phyloP scores from a whole-genome alignment of 108 stramenopile genomes.

The Nitzschia inconspicua region DNA sequence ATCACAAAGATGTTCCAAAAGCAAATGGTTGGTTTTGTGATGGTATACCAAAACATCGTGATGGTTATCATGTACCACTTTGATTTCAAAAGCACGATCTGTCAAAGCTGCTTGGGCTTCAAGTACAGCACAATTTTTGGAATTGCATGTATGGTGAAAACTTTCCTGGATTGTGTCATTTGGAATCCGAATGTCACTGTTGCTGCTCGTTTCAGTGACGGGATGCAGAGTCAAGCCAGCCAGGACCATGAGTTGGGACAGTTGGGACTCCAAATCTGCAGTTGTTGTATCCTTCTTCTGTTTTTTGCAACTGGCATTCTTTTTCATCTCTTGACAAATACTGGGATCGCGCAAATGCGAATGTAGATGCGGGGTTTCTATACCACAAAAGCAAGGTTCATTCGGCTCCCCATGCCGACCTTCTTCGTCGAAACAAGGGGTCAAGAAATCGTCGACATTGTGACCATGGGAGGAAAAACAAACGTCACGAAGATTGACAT shows the following conservation, averaged over 20 bases:
- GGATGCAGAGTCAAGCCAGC: not conserved
- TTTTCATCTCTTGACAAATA: conserved; percentile 13
- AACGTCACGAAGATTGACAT: conserved; percentile 9
- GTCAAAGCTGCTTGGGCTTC: no score
- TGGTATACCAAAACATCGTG: no score
- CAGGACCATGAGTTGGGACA: not conserved
- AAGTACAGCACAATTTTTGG: conserved; percentile 30
- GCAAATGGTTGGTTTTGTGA: conserved; percentile 35
- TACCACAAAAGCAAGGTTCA: conserved; percentile 50
- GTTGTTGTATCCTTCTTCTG: not conserved
- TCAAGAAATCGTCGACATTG: conserved; percentile 33
- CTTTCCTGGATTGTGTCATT: not conserved
- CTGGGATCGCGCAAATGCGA: conserved; percentile 38
- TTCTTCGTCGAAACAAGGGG: conserved; percentile 53
- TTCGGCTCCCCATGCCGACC: conserved; percentile 49
- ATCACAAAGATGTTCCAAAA: conserved; percentile 49
- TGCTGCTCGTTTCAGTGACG: not conserved
- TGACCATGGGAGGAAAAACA: conserved; percentile 51
- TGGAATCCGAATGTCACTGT: not conserved
- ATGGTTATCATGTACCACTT: no score
- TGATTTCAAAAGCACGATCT: no score
- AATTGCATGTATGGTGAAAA: conserved; percentile 25
- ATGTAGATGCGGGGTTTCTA: conserved; percentile 52
- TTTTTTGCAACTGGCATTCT: not conserved
- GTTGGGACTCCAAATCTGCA: no score